Base-by-base conservation (phyloP, 305 asterid genomes). In the Ilex paraguariensis region DNA sequence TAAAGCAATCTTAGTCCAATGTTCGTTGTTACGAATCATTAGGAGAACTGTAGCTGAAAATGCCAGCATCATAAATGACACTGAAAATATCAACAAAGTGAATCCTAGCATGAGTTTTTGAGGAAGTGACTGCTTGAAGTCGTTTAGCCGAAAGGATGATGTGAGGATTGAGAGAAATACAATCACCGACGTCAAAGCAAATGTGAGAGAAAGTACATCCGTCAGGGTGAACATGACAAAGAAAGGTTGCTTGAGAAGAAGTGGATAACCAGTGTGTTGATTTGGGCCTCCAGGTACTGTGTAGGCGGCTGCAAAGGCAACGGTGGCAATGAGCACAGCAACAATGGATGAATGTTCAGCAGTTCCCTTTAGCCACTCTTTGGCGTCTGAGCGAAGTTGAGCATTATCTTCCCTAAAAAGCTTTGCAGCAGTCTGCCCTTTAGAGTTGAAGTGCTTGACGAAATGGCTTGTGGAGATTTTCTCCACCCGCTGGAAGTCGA, bases 261-360 rank as follows among this genome's bases (percentile, higher is more conserved):
- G 14, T 5, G 60, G 60, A 12, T 56, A 32, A 28, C 60, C 60
- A 3, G 60, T 56, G 14, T 56, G 6, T 28, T 30, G 60, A 31
- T 56, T 13, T 56, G 44, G 42, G 16, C 60, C 60, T 12, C 60
- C 60, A 4, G 60, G 60, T 3, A 56, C n/a, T 10, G 60, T 56
- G 60, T 56, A 56, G 42, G 60, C 60, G 3, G 60, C 60, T 6
- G 60, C 60, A 56, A 56, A 56, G 42, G 60, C 60, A 56, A 56
- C 60, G 4, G 60, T 56, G 60, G 60, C 60, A 56, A 56, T 56
- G 10, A 56, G 44, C 60, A 56, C 60, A 10, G 60, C 60, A 28
- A 56, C 42, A 31, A 56, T 32, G 13, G 60, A 1, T 45, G 2
- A 56, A 5, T 56, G 13, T 56, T 56, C 44, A 28, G 60, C 39